These are phyloP conservation scores for Kodamaea derodonti DNA, from an alignment of 1,139 yeast genomes.

Conservation along the genomic window DNA sequence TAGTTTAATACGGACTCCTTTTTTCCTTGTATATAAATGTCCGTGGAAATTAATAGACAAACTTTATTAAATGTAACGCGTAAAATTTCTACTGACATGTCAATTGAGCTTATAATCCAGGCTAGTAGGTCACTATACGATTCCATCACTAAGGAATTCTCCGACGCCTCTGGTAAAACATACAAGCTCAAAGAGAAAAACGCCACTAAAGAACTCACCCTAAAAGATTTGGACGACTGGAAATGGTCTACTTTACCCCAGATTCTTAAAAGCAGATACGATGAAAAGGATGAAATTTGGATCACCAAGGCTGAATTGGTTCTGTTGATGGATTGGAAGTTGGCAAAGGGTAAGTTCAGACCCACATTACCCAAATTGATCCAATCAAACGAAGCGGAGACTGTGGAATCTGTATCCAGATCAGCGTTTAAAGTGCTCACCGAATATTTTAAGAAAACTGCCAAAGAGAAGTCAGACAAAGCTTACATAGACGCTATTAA, in stretches of 20 bases:
- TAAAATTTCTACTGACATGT: too few relatives aligned
- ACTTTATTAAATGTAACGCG: too few relatives aligned
- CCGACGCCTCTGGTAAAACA: conserved; percentile 14
- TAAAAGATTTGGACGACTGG: conserved; percentile 37
- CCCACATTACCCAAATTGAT: conserved; percentile 43
- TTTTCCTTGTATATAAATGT: too few relatives aligned
- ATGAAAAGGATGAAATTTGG: conserved; percentile 20
- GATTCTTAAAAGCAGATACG: conserved; percentile 16
- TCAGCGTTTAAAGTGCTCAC: conserved; percentile 26
- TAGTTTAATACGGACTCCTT: too few relatives aligned
- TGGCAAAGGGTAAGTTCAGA: conserved; percentile 46
- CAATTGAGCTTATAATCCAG: conserved; percentile 5
- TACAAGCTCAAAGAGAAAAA: conserved; percentile 12
- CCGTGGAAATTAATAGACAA: too few relatives aligned
- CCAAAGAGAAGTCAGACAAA: background rate
- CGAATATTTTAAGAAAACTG: conserved; percentile 12
- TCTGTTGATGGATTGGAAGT: conserved; percentile 47
- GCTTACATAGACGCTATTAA: conserved; percentile 16
- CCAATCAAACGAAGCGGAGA: conserved; percentile 27
- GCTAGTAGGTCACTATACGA: conserved; percentile 12
- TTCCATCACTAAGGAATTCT: conserved; percentile 15
- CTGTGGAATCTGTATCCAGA: conserved; percentile 26
- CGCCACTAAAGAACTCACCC: conserved; percentile 18
- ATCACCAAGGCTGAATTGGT: conserved; percentile 35
- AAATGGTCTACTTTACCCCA: conserved; percentile 25